A percentile compares a stretch with the other conserved stretches of the same genome.
phyloP scores from a whole-genome alignment of 345 rosid genomes.

The Acer campestre region DNA sequence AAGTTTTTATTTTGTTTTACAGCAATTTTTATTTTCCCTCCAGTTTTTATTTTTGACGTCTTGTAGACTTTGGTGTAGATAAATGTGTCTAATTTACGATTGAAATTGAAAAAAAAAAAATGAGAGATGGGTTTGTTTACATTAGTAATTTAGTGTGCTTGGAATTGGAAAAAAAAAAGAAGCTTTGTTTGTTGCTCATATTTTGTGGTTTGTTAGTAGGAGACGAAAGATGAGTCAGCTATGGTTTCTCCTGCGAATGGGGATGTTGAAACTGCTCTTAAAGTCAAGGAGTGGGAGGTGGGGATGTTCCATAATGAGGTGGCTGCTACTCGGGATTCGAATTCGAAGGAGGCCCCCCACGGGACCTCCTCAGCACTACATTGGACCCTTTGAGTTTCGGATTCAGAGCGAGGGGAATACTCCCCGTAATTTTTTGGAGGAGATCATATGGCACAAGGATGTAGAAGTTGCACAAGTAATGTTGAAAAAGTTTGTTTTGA shows the following conservation, averaged over 20 bases:
- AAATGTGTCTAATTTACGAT: no score
- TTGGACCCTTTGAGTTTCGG: conserved; percentile 90
- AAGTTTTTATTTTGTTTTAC: not conserved
- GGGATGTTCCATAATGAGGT: conserved; percentile 70
- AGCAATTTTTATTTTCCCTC: conserved; percentile 44
- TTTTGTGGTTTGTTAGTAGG: conserved; percentile 36
- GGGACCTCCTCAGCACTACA: conserved; percentile 85
- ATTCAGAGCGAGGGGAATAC: conserved; percentile 79
- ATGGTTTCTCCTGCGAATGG: conserved; percentile 27
- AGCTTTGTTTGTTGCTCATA: no score
- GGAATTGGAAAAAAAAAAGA: no score
- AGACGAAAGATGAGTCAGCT: conserved; percentile 36
- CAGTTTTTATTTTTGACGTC: no score
- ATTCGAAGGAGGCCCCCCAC: conserved; percentile 75
- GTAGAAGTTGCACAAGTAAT: conserved; percentile 65
- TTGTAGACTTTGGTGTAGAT: no score
- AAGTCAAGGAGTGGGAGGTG: conserved; percentile 76
- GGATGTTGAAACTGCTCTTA: conserved; percentile 46
- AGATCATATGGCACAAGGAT: conserved; percentile 90
- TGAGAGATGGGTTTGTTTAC: no score
- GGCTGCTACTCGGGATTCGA: conserved; percentile 75
- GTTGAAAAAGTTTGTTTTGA: not conserved
- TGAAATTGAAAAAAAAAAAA: no score
- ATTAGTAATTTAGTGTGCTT: no score
- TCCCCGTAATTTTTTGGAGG: conserved; percentile 86